Conservation (phyloP, 1,139 yeast genomes). For the Yamadazyma atlantica region DNA sequence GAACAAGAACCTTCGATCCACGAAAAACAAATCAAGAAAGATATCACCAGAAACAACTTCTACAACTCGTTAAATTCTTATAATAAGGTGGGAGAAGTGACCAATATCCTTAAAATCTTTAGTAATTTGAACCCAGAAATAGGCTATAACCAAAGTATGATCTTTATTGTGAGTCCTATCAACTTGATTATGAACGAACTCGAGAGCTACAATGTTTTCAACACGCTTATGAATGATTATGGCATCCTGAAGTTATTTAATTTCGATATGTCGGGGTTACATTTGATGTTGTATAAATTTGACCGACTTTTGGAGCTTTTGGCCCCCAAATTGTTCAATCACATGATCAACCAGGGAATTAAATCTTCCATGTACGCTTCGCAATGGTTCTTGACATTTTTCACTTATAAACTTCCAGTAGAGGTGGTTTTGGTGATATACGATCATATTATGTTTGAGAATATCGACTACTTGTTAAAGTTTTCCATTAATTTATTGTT, state of each 20-base stretch:
- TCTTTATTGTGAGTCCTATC: conserved; percentile 83
- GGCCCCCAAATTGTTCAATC: conserved; percentile 68
- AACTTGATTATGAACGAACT: conserved; percentile 78
- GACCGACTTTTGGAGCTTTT: conserved; percentile 76
- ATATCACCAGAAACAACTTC: conserved; percentile 81
- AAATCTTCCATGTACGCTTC: conserved; percentile 92
- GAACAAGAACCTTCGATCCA: conserved; percentile 48
- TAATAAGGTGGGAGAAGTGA: conserved; percentile 56
- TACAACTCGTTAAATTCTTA: conserved; percentile 60
- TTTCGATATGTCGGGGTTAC: conserved; percentile 94
- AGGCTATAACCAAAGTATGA: conserved; percentile 98
- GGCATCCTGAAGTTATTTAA: conserved; percentile 72
- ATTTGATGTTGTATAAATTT: conserved; percentile 80
- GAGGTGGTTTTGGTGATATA: conserved; percentile 79
- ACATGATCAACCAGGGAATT: conserved; percentile 80
- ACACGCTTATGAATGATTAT: conserved; percentile 81
- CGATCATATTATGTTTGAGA: conserved; percentile 86
- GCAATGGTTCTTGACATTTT: conserved; percentile 93
- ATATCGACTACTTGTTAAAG: conserved; percentile 77
- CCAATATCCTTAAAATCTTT: conserved; percentile 78
- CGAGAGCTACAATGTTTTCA: conserved; percentile 82
- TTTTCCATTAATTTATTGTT: conserved; percentile 78
- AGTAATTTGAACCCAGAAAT: conserved; percentile 87
- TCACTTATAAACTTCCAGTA: conserved; percentile 90
- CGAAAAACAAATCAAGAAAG: conserved; percentile 78